Base-by-base conservation (phyloP, 768 basidiomycete genomes). In the Lentinus tigrinus region DNA sequence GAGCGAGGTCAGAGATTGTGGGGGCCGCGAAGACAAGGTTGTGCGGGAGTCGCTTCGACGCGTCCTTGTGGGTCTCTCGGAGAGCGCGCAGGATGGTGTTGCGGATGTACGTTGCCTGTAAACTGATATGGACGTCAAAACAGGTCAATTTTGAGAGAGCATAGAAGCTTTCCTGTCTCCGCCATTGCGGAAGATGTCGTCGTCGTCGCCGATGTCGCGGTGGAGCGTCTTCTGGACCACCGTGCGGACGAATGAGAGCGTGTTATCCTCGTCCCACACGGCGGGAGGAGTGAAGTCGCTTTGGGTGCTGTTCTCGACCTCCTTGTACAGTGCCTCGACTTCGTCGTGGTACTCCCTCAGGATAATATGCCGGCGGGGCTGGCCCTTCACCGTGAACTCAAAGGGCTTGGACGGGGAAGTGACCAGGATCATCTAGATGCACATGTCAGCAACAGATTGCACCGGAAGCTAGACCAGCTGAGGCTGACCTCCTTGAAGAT, bases 401-500 rank as follows among this genome's bases (percentile, higher is more conserved):
- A 76, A 68, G 1, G 75, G 73, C 52, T 72, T 74, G 3, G 48
- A 47, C 1, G 73, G 69, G 2, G 52, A 54, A 1, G 71, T 58
- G 4, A 75, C 67, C 0, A 74, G 39, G 27, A 76, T 73, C 72
- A 73, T 73, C 73, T 74, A 28, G 16, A 23, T 3, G 16, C 1
- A 40, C 8, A 31, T 31, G 31, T 31, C 31, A 31, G 31, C 31
- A 31, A 6, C 6, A 3, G 7, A 31, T n/a, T n/a, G n/a, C n/a
- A n/a, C n/a, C n/a, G n/a, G 31, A 31, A 31, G 6, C 31, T 31
- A 11, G 31, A n/a, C n/a, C n/a, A 31, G 11, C 9, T 19, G 11
- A 3, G 13, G 37, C 46, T 17, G 24, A 77, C 78, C 74, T 81
- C 78, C 58, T 80, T 80, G 68, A 80, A 79, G 7, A 81, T 66